Base-by-base conservation (phyloP, 306 rosid species). In the Corylus avellana region DNA sequence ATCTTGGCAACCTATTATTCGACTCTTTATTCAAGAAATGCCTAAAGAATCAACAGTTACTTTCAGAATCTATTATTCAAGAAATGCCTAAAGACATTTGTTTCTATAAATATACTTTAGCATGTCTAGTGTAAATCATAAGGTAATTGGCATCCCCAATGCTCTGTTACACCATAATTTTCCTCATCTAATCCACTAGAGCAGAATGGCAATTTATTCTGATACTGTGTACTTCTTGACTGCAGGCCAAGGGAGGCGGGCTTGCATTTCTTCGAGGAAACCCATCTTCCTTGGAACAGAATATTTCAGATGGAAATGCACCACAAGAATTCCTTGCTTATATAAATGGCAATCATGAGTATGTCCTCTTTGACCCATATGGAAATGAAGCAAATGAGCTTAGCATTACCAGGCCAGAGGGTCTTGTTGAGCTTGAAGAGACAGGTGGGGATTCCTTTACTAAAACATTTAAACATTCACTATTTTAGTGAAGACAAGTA, bases 191-290 rank as follows among this genome's bases (percentile, higher is more conserved):
- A 58, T 75, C 27, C 37, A 51, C 27, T 68, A 2, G 58, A 64
- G 32, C 74, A 44, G 13, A 73, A 55, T 57, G 66, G 20, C 57
- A 67, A 35, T 18, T 17, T 70, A 39, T 75, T 29, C 32, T 72
- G 67, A 72, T 48, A 29, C 29, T 25, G 22, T 48, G 53, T 63
- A 25, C 42, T 18, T 12, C 71, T 55, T 50, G 14, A 57, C 66
- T 59, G 74, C 85, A 95, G 99, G 96, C 97, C 70, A 84, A 80
- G 77, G 99, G 98, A 80, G 99, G 99, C 54, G 88, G 91, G 8
- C 84, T 95, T 85, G 88, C 91, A 67, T 93, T 93, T 78, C 82
- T 95, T 70, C 86, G 82, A 77, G 85, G 81, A 70, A 74, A 86
- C 80, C 56, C 51, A 5, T 73, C 85, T 74, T 71, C 83, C 42